Evolutionary conservation across 768 basidiomycete genomes (phyloP), one percentile per base, ranked within the genome.

Genomic region (Suillus weaverae): DNA sequence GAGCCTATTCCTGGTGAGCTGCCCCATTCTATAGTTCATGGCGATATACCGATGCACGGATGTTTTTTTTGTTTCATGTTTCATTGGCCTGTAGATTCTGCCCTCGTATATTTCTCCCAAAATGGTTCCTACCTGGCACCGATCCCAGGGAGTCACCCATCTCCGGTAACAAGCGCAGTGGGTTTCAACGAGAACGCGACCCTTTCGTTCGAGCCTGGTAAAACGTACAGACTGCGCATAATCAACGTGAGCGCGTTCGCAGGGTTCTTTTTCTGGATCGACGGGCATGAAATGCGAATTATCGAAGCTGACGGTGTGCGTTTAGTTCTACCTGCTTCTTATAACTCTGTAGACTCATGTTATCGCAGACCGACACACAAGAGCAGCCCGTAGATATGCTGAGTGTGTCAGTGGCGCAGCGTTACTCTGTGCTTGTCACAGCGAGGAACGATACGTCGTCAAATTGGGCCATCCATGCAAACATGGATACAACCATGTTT

Each of bases 401-500:
- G 59, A 83, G 86, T 50, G 64, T 98, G 63, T 83, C 93, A 16
- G 94, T 91, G 36, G 95, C 95, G 0, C 97, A 99, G 76, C 88
- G 97, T 22, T 97, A 97, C 77, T 96, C 95, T 0, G 81, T 99
- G 46, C 87, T 98, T 38, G 93, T 99, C 61, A 90, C 89, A 13
- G 96, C 97, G 11, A 86, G 90, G 56, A 96, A 96, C 76, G 92
- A 95, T 67, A 91, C 89, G 0, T 79, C 84, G 3, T 80, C 85
- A 26, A 97, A 99, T 81, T 99, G 89, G 89, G 87, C 86, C 60
- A 87, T 99, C 64, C 92, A 95, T 72, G 91, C 91, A 6, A 92
- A 95, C 80, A 93, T 98, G 86, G 93, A 96, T 73, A 85, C 85
- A 0, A 80, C 79, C 66, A 97, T 96, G 95, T 99, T 97, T 75